phyloP scores from a whole-genome alignment of 768 basidiomycete species.

The Naganishia vishniacii region DNA sequence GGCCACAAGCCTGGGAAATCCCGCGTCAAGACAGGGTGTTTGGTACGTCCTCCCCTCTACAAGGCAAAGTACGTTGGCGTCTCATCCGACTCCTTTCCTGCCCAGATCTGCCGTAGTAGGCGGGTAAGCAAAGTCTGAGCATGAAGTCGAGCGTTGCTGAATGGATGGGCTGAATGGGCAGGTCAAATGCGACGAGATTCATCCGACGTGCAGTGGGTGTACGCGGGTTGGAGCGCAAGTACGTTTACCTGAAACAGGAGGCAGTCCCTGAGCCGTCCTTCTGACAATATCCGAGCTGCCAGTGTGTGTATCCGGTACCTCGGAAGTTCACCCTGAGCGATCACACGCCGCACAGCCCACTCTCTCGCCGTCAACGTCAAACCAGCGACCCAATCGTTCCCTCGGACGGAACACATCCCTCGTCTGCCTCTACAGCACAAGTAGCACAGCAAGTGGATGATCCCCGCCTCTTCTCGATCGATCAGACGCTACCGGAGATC shows the following conservation, averaged over 20 bases:
- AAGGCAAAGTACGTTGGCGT: neutral
- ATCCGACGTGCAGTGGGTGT: slow-evolving; percentile 13
- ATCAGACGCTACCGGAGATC: neutral
- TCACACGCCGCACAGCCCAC: no score
- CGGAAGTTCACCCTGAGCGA: no score
- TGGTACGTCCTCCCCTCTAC: neutral
- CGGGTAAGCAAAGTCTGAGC: neutral
- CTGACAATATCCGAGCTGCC: no score
- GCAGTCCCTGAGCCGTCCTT: no score
- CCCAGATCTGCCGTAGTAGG: slow-evolving; percentile 6
- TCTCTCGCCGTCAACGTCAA: no score
- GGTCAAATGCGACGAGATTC: slow-evolving; percentile 13
- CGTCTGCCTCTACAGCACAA: no score
- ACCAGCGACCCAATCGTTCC: no score
- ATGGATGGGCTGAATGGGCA: neutral
- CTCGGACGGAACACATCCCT: no score
- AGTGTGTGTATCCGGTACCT: no score
- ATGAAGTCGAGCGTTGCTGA: neutral
- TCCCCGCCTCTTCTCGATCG: neutral
- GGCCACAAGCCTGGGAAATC: neutral
- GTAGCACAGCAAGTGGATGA: no score
- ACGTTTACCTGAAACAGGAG: neutral
- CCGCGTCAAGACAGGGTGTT: slow-evolving; percentile 10
- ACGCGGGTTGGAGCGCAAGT: slow-evolving; percentile 4
- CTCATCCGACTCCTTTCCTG: neutral